phyloP scores from a whole-genome alignment of 2,329 filamentous ascomycete species.

The Falciphora oryzae region DNA sequence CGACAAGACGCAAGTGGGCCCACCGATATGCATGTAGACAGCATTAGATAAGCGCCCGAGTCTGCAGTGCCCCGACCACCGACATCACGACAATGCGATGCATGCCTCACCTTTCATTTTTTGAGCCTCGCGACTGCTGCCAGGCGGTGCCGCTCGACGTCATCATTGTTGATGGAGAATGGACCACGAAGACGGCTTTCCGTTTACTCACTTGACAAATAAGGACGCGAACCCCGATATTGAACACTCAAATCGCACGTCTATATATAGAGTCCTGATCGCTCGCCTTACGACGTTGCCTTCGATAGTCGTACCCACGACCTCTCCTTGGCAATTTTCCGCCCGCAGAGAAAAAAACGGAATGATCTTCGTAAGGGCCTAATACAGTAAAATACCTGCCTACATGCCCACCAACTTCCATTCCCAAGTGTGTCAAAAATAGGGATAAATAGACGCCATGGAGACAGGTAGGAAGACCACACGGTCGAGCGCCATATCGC shows the following conservation, averaged over 20 bases:
- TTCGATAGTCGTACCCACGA: background rate
- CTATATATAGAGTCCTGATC: background rate
- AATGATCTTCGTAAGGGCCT: background rate
- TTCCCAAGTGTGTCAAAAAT: background rate
- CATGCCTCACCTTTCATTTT: no score
- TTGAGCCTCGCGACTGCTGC: no score
- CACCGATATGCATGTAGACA: constrained; percentile 3
- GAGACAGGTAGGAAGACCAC: background rate
- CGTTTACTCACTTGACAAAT: background rate
- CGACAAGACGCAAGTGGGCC: no score
- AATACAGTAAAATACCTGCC: background rate
- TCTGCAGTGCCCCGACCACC: no score
- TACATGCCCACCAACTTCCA: background rate
- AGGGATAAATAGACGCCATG: background rate
- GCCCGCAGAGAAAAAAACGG: background rate
- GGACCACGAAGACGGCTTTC: background rate
- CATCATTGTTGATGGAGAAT: background rate
- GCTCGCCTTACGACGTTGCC: background rate
- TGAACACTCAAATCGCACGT: background rate
- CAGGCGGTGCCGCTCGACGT: no score
- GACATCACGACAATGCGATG: no score
- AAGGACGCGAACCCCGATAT: background rate
- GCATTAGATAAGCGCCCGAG: constrained; percentile 7
- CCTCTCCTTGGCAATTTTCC: background rate
- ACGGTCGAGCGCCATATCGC: background rate